Evolutionary conservation across 225 moss, liverwort and hornwort genomes (phyloP), one percentile per base, ranked within the genome.

Genomic region (Sphagnum tenellum): DNA sequence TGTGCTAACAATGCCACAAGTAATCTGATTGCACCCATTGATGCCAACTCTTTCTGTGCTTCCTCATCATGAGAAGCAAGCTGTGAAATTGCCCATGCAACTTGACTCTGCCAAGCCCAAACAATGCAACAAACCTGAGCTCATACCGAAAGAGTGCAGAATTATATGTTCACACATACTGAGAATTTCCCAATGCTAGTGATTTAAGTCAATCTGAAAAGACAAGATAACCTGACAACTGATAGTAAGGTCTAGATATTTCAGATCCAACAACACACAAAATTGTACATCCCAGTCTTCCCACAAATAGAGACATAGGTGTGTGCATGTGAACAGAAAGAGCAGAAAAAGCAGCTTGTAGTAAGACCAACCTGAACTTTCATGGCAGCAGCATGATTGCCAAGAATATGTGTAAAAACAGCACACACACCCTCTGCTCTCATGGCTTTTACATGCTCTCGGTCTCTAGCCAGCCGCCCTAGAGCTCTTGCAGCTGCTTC

Each of bases 11-110:
- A 65, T 6, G 86, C 78, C 50, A 96, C 95, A 0, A 96, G 72
- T 61, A 82, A 67, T 63, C 89, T 75, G 47, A 96, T 96, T 46
- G 86, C 95, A 13, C 95, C 92, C 60, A 73, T 82, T 46, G 74
- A 71, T 3, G 95, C 92, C 63, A 96, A 88, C 73, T 83, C 86
- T 60, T 73, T 76, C 77, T 96, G 89, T 0, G 89, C 92, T 53
- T 89, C 86, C 3, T 69, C 72, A 61, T 79, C 88, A 48, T 74
- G 55, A 5, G 75, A 69, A 1, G 88, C 86, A 66, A 96, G 89
- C 55, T 78, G 81, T 10, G 92, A 80, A 4, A 96, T 74, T 3
- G 88, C 95, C 73, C 78, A 64, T 0, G 92, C 89, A 0, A 92
- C 92, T 79, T 87, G 76, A 4, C 85, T 55, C 80, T 83, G 77